Base-by-base conservation (phyloP, 257 asterid genomes). In the Thymus quinquecostatus region DNA sequence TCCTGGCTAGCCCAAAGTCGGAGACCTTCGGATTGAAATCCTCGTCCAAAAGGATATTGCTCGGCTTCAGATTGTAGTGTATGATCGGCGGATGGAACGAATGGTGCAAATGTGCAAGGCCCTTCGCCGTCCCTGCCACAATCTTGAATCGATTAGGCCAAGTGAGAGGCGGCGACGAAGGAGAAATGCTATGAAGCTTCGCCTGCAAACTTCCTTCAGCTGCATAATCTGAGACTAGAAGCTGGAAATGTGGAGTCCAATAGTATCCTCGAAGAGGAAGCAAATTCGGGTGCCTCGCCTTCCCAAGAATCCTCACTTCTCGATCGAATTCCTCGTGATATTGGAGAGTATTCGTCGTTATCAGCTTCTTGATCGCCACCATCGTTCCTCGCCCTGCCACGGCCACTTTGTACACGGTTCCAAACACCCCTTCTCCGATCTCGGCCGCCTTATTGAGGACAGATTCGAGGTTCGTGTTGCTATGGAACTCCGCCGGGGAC, bases 171-270 rank as follows among this genome's bases (percentile, higher is more conserved):
- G 82, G 72, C 0, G 81, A 73, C 0, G 82, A 73, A 4, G 85
- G 64, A 12, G 41, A 38, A 5, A 74, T 64, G 2, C 84, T 83
- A 47, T 89, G 93, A 10, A 94, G 95, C 54, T 68, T 84, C 2
- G 89, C 77, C 32, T 86, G 96, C 60, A 94, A 64, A 75, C 95
- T 91, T 55, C 95, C 96, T 30, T 79, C 78, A 0, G 72, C 78
- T 8, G 88, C 92, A 54, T 76, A 89, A 64, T 94, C 99, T 9
- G 96, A 80, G 1, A 91, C 95, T 1, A 94, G 74, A 73, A 94
- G 91, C 82, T 89, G 97, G 6, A 88, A 59, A 2, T 89, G 89
- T 38, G 99, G 93, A 33, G 98, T 94, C 99, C 99, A 94, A 64
- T 85, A 94, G 76, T 89, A 94, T 33, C 99, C 99, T 71, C 78